Conservation (phyloP, 164 flowering plant species). For the Cinnamomum chago region DNA sequence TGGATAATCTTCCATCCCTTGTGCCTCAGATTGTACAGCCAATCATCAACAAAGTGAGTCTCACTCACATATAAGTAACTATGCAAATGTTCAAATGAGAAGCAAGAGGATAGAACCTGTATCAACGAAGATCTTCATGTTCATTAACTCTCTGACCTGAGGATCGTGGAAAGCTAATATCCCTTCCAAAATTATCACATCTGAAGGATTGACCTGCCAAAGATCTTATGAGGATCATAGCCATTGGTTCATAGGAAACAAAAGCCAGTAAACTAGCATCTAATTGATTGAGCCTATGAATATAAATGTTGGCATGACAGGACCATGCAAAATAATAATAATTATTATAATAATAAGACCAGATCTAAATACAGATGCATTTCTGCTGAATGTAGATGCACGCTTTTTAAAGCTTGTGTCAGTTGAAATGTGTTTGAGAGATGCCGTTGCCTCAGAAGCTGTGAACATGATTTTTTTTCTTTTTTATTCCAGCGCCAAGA, state of each 20-base stretch:
- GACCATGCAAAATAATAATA: background rate
- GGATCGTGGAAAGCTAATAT: constrained; percentile 91
- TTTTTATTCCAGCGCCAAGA: too few relatives aligned
- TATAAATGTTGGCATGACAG: background rate
- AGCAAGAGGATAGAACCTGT: constrained; percentile 58
- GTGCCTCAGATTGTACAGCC: background rate
- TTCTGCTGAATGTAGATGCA: too few relatives aligned
- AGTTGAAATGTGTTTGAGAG: too few relatives aligned
- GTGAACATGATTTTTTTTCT: too few relatives aligned
- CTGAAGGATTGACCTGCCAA: constrained; percentile 89
- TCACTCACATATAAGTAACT: background rate
- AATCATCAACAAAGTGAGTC: too few relatives aligned
- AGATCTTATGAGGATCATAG: background rate
- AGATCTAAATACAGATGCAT: too few relatives aligned
- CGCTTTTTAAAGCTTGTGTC: too few relatives aligned
- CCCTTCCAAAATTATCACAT: constrained; percentile 95
- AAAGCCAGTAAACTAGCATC: background rate
- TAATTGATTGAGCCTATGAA: background rate
- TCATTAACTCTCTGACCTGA: constrained; percentile 84
- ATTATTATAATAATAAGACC: too few relatives aligned
- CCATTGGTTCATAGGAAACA: background rate
- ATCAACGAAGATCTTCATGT: constrained; percentile 99
- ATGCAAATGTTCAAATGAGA: background rate
- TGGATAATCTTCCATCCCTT: background rate
- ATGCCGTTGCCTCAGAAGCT: too few relatives aligned